phyloP scores from a whole-genome alignment of 2,329 filamentous ascomycete species.

The Pyricularia grisea region DNA sequence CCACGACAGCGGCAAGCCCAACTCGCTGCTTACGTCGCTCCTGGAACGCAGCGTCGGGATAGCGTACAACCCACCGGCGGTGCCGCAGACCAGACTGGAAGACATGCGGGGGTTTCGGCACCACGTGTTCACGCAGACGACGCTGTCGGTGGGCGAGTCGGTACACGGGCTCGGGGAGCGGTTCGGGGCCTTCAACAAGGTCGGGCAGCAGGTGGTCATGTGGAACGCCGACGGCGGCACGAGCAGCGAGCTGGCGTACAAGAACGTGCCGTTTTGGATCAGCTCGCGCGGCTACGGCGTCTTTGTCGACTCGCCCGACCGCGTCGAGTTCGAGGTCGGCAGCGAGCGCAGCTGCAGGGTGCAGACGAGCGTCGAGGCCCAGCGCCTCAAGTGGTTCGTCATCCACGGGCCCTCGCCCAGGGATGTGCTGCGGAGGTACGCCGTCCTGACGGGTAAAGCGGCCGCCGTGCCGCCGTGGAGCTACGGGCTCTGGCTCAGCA shows the following conservation, averaged over 20 bases:
- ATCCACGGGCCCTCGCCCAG: constrained; percentile 65
- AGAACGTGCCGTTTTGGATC: constrained; percentile 62
- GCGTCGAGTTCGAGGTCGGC: constrained; percentile 63
- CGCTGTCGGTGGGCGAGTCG: constrained; percentile 49
- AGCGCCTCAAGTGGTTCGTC: constrained; percentile 64
- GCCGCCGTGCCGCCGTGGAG: constrained; percentile 62
- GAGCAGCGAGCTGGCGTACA: constrained; percentile 61
- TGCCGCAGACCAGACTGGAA: constrained; percentile 40
- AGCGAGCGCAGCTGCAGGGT: constrained; percentile 64
- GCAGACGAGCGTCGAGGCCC: constrained; percentile 59
- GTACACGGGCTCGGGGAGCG: constrained; percentile 68
- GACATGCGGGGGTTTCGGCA: constrained; percentile 43
- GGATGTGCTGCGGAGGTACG: constrained; percentile 60
- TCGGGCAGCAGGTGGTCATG: constrained; percentile 59
- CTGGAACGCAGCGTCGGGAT: constrained; percentile 45
- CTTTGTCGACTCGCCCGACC: constrained; percentile 63
- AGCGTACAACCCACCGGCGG: constrained; percentile 44
- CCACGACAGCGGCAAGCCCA: constrained; percentile 33
- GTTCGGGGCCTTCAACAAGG: constrained; percentile 68
- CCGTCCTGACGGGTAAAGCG: constrained; percentile 56
- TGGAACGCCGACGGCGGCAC: constrained; percentile 58
- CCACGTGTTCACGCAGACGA: constrained; percentile 48
- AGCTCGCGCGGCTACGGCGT: constrained; percentile 67
- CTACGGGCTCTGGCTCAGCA: constrained; percentile 68
- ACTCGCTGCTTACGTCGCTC: constrained; percentile 43